A percentile compares a stretch with the other conserved stretches of the same genome.
phyloP scores from a whole-genome alignment of 148 eudicot genomes.

The Spergularia marina region DNA sequence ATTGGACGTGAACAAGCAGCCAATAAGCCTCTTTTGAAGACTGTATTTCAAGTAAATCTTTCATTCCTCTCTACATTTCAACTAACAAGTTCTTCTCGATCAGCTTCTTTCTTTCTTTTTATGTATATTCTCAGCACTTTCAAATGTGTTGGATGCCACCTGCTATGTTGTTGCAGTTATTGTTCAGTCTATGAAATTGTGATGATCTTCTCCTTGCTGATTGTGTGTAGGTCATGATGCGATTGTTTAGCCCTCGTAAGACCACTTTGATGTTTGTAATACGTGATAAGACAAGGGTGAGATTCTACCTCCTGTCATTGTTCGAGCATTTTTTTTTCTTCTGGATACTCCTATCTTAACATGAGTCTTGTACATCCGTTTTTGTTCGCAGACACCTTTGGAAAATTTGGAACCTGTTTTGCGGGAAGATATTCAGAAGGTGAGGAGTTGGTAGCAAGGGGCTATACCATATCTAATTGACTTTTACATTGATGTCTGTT shows the following conservation, averaged over 20 bases:
- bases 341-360: not conserved
- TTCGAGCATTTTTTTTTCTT: not conserved
- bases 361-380: not conserved
- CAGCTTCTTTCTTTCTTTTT: not conserved
- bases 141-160: too few relatives aligned
- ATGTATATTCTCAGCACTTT: not conserved
- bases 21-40: slow-evolving; percentile 89
- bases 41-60: slow-evolving; percentile 78
- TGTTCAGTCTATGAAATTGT: not conserved
- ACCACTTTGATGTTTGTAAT: slow-evolving; percentile 95
- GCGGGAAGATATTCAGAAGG: slow-evolving; percentile 94
- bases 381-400: slow-evolving; percentile 65
- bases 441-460: slow-evolving; percentile 22
- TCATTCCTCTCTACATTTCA: not conserved
- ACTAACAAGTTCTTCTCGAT: not conserved
- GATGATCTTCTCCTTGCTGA: slow-evolving; percentile 15
- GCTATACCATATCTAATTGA: slow-evolving; percentile 13
- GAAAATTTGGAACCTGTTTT: slow-evolving; percentile 89
- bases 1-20: slow-evolving; percentile 99
- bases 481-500: too few relatives aligned
- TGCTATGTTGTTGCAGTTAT: slow-evolving; percentile 16
- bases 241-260: slow-evolving; percentile 94
- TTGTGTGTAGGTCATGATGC: slow-evolving; percentile 80
- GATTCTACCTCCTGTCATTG: slow-evolving; percentile 15
- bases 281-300: slow-evolving; percentile 94